phyloP scores from a whole-genome alignment of 768 basidiomycete genomes.

The Xerocomellus amylosporus region DNA sequence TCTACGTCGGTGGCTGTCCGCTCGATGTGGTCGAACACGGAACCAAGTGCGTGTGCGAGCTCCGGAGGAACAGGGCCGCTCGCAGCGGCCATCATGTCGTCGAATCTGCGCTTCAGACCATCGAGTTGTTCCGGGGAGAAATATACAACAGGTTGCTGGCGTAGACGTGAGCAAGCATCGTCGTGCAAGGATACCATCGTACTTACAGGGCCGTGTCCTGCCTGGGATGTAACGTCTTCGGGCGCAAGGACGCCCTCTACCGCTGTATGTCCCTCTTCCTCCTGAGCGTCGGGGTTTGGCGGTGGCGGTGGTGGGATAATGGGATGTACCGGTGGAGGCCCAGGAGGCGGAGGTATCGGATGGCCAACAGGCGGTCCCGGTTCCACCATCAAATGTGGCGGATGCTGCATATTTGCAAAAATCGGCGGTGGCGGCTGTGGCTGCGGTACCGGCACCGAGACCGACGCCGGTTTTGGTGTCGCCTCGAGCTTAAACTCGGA shows the following conservation, averaged over 20 bases:
- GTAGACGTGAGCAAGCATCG: background rate
- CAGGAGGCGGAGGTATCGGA: conserved; percentile 10
- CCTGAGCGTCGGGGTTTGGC: conserved; percentile 10
- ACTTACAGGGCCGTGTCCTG: conserved; percentile 18
- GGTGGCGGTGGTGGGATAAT: conserved; percentile 11
- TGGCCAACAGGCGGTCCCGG: conserved; percentile 13
- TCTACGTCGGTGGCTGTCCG: conserved; percentile 29
- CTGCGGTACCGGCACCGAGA: conserved; percentile 10
- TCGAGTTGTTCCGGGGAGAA: conserved; percentile 33
- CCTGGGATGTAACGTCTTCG: conserved; percentile 20
- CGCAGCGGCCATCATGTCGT: conserved; percentile 31
- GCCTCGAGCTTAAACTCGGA: conserved; percentile 34
- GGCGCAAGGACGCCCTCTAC: conserved; percentile 15
- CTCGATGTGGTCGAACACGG: conserved; percentile 35
- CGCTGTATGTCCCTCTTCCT: conserved; percentile 15
- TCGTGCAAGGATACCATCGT: background rate
- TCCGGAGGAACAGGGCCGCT: conserved; percentile 31
- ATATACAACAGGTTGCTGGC: conserved; percentile 26
- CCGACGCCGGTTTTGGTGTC: conserved; percentile 24
- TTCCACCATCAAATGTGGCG: conserved; percentile 21
- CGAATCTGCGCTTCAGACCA: conserved; percentile 31
- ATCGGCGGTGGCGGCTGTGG: conserved; percentile 14
- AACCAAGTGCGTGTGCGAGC: conserved; percentile 31
- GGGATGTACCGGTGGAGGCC: conserved; percentile 5
- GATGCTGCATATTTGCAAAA: conserved; percentile 23